phyloP scores from a whole-genome alignment of 805 yeast genomes.

The Spathaspora girioi region DNA sequence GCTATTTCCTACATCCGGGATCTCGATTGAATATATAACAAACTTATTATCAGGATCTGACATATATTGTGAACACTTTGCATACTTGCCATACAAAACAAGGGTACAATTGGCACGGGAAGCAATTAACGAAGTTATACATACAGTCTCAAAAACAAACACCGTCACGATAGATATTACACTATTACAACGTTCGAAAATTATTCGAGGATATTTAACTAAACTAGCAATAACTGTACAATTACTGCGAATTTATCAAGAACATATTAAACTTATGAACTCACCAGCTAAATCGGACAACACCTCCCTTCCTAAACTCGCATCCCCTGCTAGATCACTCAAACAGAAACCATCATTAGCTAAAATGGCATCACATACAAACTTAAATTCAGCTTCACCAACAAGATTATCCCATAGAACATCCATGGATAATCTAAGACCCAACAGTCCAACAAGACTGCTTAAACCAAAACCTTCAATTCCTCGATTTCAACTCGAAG shows the following conservation, averaged over 20 bases:
- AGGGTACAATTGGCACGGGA: slow-evolving; percentile 38
- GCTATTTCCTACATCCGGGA: slow-evolving; percentile 15
- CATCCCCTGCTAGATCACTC: not conserved
- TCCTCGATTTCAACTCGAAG: slow-evolving; percentile 17
- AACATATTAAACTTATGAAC: slow-evolving; percentile 15
- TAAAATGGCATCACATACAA: slow-evolving; percentile 7
- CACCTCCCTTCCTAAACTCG: not conserved
- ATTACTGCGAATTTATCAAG: slow-evolving; percentile 57
- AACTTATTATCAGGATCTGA: slow-evolving; percentile 40
- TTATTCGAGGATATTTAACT: slow-evolving; percentile 47
- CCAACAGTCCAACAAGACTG: slow-evolving; percentile 12
- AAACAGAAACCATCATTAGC: slow-evolving; percentile 6
- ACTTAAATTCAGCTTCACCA: slow-evolving; percentile 6
- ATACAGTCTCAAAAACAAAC: not conserved
- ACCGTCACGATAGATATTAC: slow-evolving; percentile 9
- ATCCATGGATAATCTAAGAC: slow-evolving; percentile 5
- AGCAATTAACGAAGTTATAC: slow-evolving; percentile 12
- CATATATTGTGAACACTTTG: slow-evolving; percentile 54
- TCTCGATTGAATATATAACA: slow-evolving; percentile 16
- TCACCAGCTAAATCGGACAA: slow-evolving; percentile 3
- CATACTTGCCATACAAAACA: slow-evolving; percentile 31
- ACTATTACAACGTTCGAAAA: slow-evolving; percentile 34
- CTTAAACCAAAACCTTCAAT: slow-evolving; percentile 20
- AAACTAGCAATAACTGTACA: slow-evolving; percentile 60
- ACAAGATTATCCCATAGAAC: slow-evolving; percentile 2